Percentiles rank a stretch among this genome's conserved stretches.
Conservation (phyloP, 305 asterid species). For the Rubia balearica region DNA sequence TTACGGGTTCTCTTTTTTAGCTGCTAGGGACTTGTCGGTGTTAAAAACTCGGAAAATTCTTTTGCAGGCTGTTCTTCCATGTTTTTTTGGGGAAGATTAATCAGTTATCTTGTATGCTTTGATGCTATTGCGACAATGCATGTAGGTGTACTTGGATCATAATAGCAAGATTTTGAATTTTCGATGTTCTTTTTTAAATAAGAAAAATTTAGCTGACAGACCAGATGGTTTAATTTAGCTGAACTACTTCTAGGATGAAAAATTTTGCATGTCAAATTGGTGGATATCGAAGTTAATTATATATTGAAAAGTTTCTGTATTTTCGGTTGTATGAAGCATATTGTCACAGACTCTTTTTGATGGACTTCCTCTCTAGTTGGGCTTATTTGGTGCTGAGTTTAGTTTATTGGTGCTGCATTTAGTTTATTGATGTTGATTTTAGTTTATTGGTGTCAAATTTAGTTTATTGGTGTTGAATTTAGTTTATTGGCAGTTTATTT, state of each 20-base stretch:
- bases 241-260: background rate
- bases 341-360: background rate
- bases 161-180: background rate
- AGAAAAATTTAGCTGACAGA: background rate
- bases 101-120: background rate
- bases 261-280: background rate
- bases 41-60: background rate
- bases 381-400: no score
- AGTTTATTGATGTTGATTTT: no score
- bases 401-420: no score
- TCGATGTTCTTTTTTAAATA: background rate
- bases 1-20: background rate
- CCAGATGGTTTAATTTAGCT: background rate
- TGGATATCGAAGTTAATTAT: background rate
- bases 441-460: no score
- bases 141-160: background rate
- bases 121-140: constrained; percentile 1
- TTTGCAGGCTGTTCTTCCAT: background rate
- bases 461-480: no score
- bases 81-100: background rate
- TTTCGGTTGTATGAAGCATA: background rate
- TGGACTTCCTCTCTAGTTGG: background rate
- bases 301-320: background rate
- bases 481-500: no score
- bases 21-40: background rate